These are phyloP conservation scores for Plantago coronopus DNA, from an alignment of 305 asterid species.

Conservation along the genomic window DNA sequence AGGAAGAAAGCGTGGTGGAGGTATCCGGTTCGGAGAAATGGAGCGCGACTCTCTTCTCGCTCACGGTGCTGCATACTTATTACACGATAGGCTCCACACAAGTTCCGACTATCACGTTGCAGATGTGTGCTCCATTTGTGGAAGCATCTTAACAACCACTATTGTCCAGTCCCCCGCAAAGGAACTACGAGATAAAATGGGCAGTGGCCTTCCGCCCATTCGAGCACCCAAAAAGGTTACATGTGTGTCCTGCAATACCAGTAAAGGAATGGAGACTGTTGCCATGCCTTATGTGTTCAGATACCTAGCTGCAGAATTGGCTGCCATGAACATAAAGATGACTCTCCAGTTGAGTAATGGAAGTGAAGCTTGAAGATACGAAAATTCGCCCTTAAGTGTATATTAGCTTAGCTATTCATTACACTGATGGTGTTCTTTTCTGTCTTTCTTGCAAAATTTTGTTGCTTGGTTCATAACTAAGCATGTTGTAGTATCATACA, in stretches of 20 bases:
- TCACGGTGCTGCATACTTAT: conserved; percentile 87
- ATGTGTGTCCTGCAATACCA: conserved; percentile 64
- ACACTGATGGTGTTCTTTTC: too few species aligned
- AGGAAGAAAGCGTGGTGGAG: conserved; percentile 96
- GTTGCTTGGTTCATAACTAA: background rate
- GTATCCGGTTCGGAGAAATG: conserved; percentile 97
- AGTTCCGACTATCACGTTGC: conserved; percentile 92
- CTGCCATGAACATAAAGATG: conserved; percentile 88
- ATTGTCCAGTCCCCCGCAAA: conserved; percentile 43
- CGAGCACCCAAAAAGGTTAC: conserved; percentile 54
- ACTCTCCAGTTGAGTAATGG: conserved; percentile 59
- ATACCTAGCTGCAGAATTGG: conserved; percentile 88
- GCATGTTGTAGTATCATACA: background rate
- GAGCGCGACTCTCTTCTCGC: conserved; percentile 95
- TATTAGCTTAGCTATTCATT: background rate
- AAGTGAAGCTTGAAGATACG: conserved; percentile 45
- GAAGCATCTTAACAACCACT: conserved; percentile 73
- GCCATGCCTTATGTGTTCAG: conserved; percentile 92
- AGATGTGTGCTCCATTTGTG: conserved; percentile 81
- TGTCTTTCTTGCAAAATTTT: background rate
- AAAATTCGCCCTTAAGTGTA: background rate
- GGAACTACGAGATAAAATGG: conserved; percentile 38
- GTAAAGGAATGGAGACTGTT: conserved; percentile 96
- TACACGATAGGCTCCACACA: conserved; percentile 88
- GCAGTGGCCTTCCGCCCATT: conserved; percentile 45